Conservation (phyloP, 2,329 filamentous ascomycete genomes). For the Aspergillus terreus region DNA sequence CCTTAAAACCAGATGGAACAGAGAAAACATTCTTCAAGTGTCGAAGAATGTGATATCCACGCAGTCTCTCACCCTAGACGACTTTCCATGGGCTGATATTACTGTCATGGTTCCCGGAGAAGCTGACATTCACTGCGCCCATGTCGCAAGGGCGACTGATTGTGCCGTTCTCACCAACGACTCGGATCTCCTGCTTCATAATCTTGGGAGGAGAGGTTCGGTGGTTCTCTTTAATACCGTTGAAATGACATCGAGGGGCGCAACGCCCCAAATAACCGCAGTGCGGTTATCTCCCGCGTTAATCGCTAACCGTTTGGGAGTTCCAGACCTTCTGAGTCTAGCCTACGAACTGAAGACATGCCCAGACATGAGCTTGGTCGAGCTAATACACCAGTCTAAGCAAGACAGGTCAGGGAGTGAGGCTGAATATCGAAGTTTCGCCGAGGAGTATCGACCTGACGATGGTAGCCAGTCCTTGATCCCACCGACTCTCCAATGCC, state of each 20-base stretch:
- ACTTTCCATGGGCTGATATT: constrained; percentile 32
- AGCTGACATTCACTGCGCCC: constrained; percentile 77
- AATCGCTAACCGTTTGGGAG: constrained; percentile 31
- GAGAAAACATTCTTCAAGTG: constrained; percentile 19
- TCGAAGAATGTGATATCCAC: constrained; percentile 14
- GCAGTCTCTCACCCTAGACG: constrained; percentile 24
- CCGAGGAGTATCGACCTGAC: constrained; percentile 33
- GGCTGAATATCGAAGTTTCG: constrained; percentile 27
- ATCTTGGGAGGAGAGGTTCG: constrained; percentile 58
- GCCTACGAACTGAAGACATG: constrained; percentile 39
- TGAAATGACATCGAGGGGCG: constrained; percentile 28
- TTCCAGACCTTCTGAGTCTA: constrained; percentile 31
- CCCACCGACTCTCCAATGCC: constrained; percentile 5
- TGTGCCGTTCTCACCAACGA: constrained; percentile 73
- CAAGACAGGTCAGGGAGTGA: constrained; percentile 11
- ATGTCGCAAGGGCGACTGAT: constrained; percentile 54
- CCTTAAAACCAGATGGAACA: constrained; percentile 49
- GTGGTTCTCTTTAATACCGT: constrained; percentile 69
- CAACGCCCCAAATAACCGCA: constrained; percentile 25
- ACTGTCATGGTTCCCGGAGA: constrained; percentile 71
- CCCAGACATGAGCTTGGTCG: constrained; percentile 23
- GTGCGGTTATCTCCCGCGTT: constrained; percentile 35
- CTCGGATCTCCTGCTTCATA: constrained; percentile 76
- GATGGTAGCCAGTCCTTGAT: constrained; percentile 5
- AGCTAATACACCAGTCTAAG: constrained; percentile 28